Percentiles rank a stretch among this genome's conserved stretches.
Conservation (phyloP, 331 rosid genomes). For the Telfairia occidentalis region DNA sequence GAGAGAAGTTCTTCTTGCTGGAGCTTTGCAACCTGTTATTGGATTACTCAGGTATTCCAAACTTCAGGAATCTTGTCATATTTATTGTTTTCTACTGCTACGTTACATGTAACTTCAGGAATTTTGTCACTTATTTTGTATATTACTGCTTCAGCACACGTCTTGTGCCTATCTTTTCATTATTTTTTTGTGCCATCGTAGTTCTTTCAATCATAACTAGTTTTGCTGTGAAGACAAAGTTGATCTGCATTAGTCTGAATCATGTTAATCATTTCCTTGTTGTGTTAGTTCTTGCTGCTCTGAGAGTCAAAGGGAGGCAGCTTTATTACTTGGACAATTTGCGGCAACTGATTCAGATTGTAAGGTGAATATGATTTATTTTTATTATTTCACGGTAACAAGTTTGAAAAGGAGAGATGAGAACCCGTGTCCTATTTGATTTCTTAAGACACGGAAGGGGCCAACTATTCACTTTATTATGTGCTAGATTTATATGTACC, state of each 20-base stretch:
- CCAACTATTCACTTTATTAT: neutral
- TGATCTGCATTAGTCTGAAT: neutral
- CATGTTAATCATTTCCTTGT: constrained; percentile 11
- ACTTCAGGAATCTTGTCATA: constrained; percentile 1
- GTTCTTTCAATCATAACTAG: neutral
- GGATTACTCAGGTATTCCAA: constrained; percentile 73
- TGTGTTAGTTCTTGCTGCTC: constrained; percentile 75
- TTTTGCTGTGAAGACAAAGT: neutral
- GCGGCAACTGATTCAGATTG: constrained; percentile 99
- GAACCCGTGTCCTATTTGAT: neutral
- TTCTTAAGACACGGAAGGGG: neutral
- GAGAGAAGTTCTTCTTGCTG: constrained; percentile 92
- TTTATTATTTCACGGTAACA: neutral
- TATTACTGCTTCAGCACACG: neutral
- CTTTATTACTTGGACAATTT: constrained; percentile 93
- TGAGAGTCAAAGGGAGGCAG: constrained; percentile 98
- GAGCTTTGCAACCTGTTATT: constrained; percentile 96
- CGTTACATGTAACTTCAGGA: neutral
- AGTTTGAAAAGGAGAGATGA: neutral
- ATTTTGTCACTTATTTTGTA: neutral
- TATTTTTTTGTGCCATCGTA: neutral
- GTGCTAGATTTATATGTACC: too few relatives aligned
- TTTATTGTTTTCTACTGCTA: neutral
- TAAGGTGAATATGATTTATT: constrained; percentile 39
- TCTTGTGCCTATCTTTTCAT: neutral